phyloP scores from a whole-genome alignment of 2,329 filamentous ascomycete species.

The Fusarium phyllophilum region DNA sequence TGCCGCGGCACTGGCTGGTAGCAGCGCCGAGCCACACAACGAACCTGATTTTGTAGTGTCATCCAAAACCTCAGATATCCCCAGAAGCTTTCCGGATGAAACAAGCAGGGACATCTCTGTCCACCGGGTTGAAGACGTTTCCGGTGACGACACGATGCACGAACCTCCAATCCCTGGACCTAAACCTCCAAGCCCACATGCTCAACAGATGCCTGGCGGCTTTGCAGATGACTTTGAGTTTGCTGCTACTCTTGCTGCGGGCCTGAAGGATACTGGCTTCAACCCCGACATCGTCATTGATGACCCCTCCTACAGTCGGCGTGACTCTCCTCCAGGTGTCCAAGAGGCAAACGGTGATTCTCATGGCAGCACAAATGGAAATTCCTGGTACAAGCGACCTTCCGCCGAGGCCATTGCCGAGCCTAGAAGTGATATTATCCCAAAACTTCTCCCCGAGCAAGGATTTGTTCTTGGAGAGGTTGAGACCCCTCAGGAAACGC shows the following conservation, averaged over 20 bases:
- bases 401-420: constrained; percentile 61
- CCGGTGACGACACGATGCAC: constrained; percentile 54
- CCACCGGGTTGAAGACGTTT: constrained; percentile 35
- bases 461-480: constrained; percentile 62
- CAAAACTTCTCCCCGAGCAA: constrained; percentile 46
- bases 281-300: constrained; percentile 76
- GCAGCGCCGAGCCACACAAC: constrained; percentile 50
- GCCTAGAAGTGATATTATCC: constrained; percentile 47
- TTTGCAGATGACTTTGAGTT: constrained; percentile 77
- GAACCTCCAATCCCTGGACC: constrained; percentile 65
- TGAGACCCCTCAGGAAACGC: constrained; percentile 52
- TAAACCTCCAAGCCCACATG: constrained; percentile 62
- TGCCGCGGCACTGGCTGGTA: constrained; percentile 60
- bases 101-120: constrained; percentile 30
- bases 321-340: constrained; percentile 71
- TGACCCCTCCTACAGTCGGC: constrained; percentile 69
- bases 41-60: constrained; percentile 45
- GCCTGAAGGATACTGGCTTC: constrained; percentile 75
- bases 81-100: constrained; percentile 27
- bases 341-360: constrained; percentile 56
- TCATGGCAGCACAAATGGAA: constrained; percentile 49
- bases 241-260: constrained; percentile 74
- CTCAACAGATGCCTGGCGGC: constrained; percentile 68
- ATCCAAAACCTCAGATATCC: constrained; percentile 12
- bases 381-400: constrained; percentile 59